phyloP scores from a whole-genome alignment of 2,329 filamentous ascomycete genomes.

The Lecanosticta acicola region DNA sequence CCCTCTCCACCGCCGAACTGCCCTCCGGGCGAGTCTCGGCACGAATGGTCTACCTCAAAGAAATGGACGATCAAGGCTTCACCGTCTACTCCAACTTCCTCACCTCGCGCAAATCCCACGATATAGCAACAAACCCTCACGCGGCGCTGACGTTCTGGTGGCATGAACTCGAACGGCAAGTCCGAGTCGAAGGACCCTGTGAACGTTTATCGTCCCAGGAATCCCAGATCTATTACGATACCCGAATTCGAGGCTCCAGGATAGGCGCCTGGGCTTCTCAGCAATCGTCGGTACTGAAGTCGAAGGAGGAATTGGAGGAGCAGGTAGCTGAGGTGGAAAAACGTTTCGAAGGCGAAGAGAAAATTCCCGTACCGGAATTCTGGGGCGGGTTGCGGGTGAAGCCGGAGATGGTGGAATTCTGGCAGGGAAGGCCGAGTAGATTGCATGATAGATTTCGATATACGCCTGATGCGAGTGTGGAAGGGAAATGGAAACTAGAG shows the following conservation, averaged over 20 bases:
- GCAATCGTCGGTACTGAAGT: conserved; percentile 72
- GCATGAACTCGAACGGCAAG: conserved; percentile 79
- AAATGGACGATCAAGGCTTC: conserved; percentile 76
- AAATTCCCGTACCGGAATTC: conserved; percentile 86
- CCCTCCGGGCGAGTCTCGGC: conserved; percentile 79
- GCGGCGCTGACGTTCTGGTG: conserved; percentile 88
- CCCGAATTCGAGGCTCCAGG: conserved; percentile 68
- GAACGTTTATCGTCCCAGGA: conserved; percentile 64
- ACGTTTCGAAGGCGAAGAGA: conserved; percentile 66
- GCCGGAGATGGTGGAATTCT: conserved; percentile 88
- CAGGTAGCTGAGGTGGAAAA: conserved; percentile 72
- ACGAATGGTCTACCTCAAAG: conserved; percentile 90
- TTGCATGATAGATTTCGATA: conserved; percentile 94
- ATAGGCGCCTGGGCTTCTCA: conserved; percentile 90
- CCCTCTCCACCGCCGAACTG: conserved; percentile 74
- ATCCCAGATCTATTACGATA: conserved; percentile 61
- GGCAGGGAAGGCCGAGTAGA: conserved; percentile 83
- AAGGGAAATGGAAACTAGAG: conserved; percentile 47
- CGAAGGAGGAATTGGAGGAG: conserved; percentile 66
- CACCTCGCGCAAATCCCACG: conserved; percentile 62
- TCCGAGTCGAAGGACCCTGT: conserved; percentile 75
- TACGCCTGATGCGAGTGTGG: conserved; percentile 48
- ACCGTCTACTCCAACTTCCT: conserved; percentile 93
- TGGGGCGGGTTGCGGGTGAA: conserved; percentile 89
- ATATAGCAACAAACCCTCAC: conserved; percentile 67